Evolutionary conservation across 1,284 basidiomycete species (phyloP).

Genomic region (Uromyces viciae-fabae): DNA sequence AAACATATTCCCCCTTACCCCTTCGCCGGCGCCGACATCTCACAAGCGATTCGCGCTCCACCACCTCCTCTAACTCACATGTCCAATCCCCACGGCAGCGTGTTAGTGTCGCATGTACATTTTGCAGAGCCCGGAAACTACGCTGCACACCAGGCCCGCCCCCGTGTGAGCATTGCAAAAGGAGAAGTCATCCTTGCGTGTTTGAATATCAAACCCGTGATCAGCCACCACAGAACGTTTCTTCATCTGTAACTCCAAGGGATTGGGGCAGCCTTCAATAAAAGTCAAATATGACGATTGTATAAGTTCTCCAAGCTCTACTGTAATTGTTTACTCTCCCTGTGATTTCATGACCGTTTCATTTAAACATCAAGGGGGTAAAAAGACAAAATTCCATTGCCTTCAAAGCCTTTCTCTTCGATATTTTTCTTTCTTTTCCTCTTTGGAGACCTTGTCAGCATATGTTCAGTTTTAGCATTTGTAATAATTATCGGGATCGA

Average conservation of each 20-base stretch:
- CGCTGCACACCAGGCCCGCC: conserved; percentile 37
- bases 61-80: neutral
- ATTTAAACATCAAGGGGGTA: neutral
- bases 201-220: conserved; percentile 33
- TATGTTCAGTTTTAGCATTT: neutral
- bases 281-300: conserved; percentile 1
- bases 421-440: neutral
- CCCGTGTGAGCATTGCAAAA: conserved; percentile 38
- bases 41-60: neutral
- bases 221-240: neutral
- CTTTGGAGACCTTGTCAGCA: neutral
- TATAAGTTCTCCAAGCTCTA: too few species aligned
- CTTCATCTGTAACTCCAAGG: neutral
- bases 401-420: neutral
- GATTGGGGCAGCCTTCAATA: neutral
- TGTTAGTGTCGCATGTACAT: conserved; percentile 40
- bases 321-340: too few species aligned
- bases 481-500: neutral
- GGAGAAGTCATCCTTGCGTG: conserved; percentile 35
- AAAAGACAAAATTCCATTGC: neutral
- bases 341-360: neutral
- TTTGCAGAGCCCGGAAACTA: conserved; percentile 40
- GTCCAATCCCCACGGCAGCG: conserved; percentile 30
- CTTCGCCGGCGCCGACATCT: conserved; percentile 11
- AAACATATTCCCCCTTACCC: neutral